phyloP scores from a whole-genome alignment of 768 basidiomycete genomes.

The Hirschioporus abietinus region DNA sequence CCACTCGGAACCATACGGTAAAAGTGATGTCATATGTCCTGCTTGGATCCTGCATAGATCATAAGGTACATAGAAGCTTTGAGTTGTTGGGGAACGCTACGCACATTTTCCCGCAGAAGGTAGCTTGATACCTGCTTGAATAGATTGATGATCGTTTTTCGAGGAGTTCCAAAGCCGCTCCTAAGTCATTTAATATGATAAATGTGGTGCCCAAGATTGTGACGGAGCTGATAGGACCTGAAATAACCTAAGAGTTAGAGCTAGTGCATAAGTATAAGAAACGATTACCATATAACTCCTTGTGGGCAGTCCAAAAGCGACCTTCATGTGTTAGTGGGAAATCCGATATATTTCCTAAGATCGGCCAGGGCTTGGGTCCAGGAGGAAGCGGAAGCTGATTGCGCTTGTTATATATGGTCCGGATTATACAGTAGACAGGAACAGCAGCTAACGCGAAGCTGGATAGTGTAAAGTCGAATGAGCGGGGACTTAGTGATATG shows the following conservation, averaged over 20 bases:
- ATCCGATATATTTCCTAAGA: slow-evolving; percentile 13
- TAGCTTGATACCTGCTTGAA: slow-evolving; percentile 33
- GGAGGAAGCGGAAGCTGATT: slow-evolving; percentile 12
- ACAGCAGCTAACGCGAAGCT: too few species aligned
- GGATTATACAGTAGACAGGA: too few species aligned
- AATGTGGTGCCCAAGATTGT: slow-evolving; percentile 37
- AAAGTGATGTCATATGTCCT: background rate
- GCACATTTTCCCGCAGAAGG: background rate
- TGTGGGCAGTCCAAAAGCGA: slow-evolving; percentile 17
- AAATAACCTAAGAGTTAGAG: slow-evolving; percentile 4
- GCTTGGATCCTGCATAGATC: background rate
- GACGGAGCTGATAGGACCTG: slow-evolving; percentile 45
- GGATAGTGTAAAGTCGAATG: too few species aligned
- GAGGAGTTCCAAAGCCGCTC: slow-evolving; percentile 39
- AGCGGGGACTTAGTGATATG: too few species aligned
- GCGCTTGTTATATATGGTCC: too few species aligned
- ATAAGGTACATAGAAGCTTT: background rate
- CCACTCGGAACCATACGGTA: background rate
- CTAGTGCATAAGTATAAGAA: background rate
- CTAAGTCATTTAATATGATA: slow-evolving; percentile 42
- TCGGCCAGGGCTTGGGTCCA: slow-evolving; percentile 8
- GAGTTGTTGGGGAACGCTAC: background rate
- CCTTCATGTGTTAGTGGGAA: slow-evolving; percentile 14
- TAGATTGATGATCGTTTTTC: slow-evolving; percentile 43
- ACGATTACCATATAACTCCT: slow-evolving; percentile 14